Percentiles rank a stretch among this genome's conserved stretches.
phyloP scores from a whole-genome alignment of 768 basidiomycete species.

The Daedaleopsis sinensis region DNA sequence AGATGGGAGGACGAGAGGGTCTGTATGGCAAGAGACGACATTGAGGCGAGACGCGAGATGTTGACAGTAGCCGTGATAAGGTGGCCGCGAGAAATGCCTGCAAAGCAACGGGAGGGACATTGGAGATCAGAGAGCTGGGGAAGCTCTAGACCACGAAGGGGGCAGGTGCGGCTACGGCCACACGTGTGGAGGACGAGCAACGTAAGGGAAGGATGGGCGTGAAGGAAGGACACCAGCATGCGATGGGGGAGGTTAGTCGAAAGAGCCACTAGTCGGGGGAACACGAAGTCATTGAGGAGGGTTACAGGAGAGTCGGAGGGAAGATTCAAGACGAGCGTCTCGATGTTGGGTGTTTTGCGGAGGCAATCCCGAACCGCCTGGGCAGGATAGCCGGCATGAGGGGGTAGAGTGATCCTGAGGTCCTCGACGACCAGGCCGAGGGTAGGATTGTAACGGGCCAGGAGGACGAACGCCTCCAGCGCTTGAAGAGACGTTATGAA shows the following conservation, averaged over 20 bases:
- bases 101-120: slow-evolving; percentile 3
- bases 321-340: neutral
- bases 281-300: neutral
- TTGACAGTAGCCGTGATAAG: neutral
- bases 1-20: neutral
- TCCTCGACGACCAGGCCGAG: neutral
- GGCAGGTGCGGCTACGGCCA: slow-evolving; percentile 1
- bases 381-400: neutral
- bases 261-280: neutral
- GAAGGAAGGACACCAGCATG: neutral
- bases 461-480: neutral
- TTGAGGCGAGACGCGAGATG: neutral
- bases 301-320: neutral
- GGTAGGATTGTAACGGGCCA: neutral
- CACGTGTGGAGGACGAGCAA: neutral
- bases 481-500: neutral
- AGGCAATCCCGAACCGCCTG: neutral
- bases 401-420: neutral
- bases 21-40: neutral
- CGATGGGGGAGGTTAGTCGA: slow-evolving; percentile 4
- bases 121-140: neutral
- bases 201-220: neutral
- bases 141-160: neutral
- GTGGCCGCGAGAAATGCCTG: neutral
- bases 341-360: neutral